These are phyloP conservation scores for Paecilomyces sp. DNA, from an alignment of 2,329 filamentous ascomycete genomes.

Conservation along the genomic window DNA sequence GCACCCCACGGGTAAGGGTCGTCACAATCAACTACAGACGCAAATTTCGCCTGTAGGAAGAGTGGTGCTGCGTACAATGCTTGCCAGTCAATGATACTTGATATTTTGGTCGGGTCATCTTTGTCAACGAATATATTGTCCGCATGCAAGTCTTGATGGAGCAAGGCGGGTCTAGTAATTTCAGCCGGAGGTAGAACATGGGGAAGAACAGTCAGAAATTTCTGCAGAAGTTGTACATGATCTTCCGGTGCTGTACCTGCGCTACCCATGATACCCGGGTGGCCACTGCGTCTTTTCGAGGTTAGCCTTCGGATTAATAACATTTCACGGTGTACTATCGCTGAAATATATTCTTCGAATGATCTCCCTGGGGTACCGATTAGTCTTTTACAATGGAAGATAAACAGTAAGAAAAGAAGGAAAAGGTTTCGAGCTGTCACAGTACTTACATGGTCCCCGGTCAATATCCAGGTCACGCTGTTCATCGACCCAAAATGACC, in stretches of 20 bases:
- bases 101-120: conserved; percentile 16
- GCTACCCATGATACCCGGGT: neutral
- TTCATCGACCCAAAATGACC: conserved; percentile 20
- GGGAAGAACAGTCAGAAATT: conserved; percentile 12
- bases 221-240: conserved; percentile 13
- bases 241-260: conserved; percentile 1
- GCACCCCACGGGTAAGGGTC: conserved; percentile 17
- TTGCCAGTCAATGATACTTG: conserved; percentile 21
- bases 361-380: conserved; percentile 6
- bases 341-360: conserved; percentile 10
- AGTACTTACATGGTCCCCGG: conserved; percentile 9
- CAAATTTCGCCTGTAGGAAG: conserved; percentile 18
- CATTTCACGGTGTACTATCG: conserved; percentile 13
- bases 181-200: conserved; percentile 11
- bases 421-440: neutral
- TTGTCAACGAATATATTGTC: conserved; percentile 29
- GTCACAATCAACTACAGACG: conserved; percentile 15
- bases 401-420: neutral
- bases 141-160: conserved; percentile 18
- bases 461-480: conserved; percentile 26
- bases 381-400: neutral
- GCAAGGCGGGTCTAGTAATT: conserved; percentile 4
- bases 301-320: conserved; percentile 5
- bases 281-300: neutral
- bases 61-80: conserved; percentile 15